Evolutionary conservation across 2,329 filamentous ascomycete species (phyloP).

Genomic region (Raffaelea ambrosiae): DNA sequence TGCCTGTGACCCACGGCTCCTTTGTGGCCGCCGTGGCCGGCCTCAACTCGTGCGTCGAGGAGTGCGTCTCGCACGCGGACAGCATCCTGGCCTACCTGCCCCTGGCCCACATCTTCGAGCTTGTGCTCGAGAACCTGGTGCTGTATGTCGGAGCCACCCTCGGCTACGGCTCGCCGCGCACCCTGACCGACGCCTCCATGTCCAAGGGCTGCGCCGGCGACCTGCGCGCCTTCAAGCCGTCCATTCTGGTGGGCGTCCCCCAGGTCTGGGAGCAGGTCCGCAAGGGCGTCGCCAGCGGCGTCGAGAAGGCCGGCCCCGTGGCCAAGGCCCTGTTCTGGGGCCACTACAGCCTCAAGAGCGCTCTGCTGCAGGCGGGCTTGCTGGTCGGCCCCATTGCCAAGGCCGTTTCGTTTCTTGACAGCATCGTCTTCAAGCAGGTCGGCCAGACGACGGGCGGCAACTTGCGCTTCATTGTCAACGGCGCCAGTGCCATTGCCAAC

Average conservation of each 20-base stretch:
- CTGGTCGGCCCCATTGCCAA: slow-evolving; percentile 45
- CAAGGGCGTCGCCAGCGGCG: slow-evolving; percentile 80
- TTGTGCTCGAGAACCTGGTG: slow-evolving; percentile 87
- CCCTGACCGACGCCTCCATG: slow-evolving; percentile 76
- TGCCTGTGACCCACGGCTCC: slow-evolving; percentile 69
- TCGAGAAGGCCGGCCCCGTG: slow-evolving; percentile 63
- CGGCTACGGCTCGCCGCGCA: slow-evolving; percentile 87
- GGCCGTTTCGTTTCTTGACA: slow-evolving; percentile 52
- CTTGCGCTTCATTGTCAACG: slow-evolving; percentile 87
- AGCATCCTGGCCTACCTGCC: slow-evolving; percentile 84
- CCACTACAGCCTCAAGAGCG: slow-evolving; percentile 50
- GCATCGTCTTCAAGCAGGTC: slow-evolving; percentile 83
- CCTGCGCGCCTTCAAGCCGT: slow-evolving; percentile 84
- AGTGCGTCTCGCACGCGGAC: slow-evolving; percentile 69
- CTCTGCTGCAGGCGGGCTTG: slow-evolving; percentile 49
- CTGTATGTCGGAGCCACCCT: slow-evolving; percentile 85
- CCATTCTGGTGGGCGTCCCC: slow-evolving; percentile 86
- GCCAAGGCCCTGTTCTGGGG: slow-evolving; percentile 71
- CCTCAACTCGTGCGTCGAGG: slow-evolving; percentile 67
- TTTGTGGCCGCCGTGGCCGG: slow-evolving; percentile 80
- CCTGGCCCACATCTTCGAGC: slow-evolving; percentile 92
- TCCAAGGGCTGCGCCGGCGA: slow-evolving; percentile 79
- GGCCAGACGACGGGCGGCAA: slow-evolving; percentile 82
- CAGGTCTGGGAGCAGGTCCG: slow-evolving; percentile 96
- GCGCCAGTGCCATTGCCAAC: slow-evolving; percentile 81